Conservation (phyloP, 495 filamentous ascomycete species). For the Hyaloscypha finlandica region DNA sequence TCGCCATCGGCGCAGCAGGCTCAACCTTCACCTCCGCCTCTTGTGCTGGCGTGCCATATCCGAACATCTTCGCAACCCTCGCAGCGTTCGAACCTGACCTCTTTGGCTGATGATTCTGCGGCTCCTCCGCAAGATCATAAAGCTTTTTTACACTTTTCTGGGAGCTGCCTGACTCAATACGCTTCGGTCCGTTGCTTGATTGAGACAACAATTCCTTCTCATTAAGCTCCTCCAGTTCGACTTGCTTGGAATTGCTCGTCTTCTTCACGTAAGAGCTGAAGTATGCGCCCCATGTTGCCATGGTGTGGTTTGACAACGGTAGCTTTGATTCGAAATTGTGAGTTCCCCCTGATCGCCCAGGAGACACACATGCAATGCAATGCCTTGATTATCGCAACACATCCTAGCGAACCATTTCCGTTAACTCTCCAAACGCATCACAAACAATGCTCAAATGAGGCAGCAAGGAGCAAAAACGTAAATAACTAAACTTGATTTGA, state of each 20-base stretch:
- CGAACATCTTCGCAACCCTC: constrained; percentile 16
- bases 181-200: neutral
- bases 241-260: neutral
- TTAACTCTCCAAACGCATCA: neutral
- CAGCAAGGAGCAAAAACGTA: neutral
- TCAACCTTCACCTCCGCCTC: constrained; percentile 1
- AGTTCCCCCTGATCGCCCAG: neutral
- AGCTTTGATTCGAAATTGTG: neutral
- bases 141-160: constrained; percentile 2
- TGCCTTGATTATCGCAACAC: neutral
- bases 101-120: neutral
- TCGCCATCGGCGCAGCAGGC: neutral
- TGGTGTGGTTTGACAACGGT: neutral
- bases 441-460: neutral
- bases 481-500: neutral
- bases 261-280: constrained; percentile 19
- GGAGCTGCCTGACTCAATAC: neutral
- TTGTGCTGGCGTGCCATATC: constrained; percentile 7
- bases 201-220: neutral
- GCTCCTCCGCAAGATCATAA: neutral
- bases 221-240: neutral
- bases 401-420: neutral
- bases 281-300: constrained; percentile 21
- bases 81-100: constrained; percentile 10
- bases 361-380: neutral